phyloP scores from a whole-genome alignment of 768 basidiomycete genomes.

The Xerocomellus amylosporus region DNA sequence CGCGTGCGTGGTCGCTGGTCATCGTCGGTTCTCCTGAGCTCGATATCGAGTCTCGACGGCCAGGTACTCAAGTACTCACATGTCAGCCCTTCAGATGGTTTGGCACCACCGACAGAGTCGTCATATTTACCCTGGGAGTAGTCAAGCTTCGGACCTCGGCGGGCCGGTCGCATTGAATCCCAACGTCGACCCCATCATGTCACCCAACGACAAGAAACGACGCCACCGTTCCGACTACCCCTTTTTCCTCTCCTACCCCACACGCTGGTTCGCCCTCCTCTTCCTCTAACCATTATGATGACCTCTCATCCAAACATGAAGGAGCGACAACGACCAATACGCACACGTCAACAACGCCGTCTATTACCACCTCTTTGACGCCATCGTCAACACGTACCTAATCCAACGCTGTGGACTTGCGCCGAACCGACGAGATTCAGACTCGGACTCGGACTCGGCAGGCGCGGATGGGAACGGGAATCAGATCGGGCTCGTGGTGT shows the following conservation, averaged over 20 bases:
- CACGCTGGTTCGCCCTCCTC: constrained; percentile 54
- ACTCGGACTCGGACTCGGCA: too few species aligned
- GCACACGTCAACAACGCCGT: constrained; percentile 77
- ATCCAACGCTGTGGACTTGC: constrained; percentile 58
- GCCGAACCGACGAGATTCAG: constrained; percentile 41
- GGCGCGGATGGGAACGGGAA: constrained; percentile 9
- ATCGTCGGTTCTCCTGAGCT: too few species aligned
- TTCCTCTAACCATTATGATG: constrained; percentile 15
- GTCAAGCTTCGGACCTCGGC: too few species aligned
- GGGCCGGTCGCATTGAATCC: too few species aligned
- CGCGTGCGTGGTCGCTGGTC: too few species aligned
- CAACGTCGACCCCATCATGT: too few species aligned
- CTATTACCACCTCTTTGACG: constrained; percentile 82
- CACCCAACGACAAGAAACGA: constrained; percentile 30
- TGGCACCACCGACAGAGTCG: too few species aligned
- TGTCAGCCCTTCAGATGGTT: too few species aligned
- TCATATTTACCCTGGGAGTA: too few species aligned
- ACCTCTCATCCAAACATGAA: constrained; percentile 27
- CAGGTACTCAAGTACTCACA: too few species aligned
- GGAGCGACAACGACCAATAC: constrained; percentile 89
- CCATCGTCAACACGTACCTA: constrained; percentile 77
- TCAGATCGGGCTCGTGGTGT: constrained; percentile 73
- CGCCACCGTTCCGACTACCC: constrained; percentile 52
- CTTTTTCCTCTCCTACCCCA: constrained; percentile 61
- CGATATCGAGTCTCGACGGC: too few species aligned